phyloP scores from a whole-genome alignment of 2,329 filamentous ascomycete genomes.

The Fusarium devonianum region DNA sequence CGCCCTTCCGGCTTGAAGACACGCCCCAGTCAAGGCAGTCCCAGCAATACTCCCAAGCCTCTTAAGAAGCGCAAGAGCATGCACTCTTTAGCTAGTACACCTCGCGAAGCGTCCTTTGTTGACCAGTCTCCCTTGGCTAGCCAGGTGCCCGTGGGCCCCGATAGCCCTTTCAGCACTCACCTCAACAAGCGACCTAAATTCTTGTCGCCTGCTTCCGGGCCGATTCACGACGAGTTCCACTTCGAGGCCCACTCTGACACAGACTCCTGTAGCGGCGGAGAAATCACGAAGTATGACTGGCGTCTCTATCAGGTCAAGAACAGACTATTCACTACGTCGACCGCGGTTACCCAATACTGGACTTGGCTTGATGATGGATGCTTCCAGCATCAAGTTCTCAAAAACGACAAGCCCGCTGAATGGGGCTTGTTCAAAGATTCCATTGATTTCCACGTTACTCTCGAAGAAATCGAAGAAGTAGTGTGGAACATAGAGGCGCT shows the following conservation, averaged over 20 bases:
- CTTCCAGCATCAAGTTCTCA: slow-evolving; percentile 64
- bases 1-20: slow-evolving; percentile 59
- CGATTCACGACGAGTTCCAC: slow-evolving; percentile 50
- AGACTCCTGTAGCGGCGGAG: slow-evolving; percentile 58
- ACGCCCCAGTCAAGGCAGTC: slow-evolving; percentile 36
- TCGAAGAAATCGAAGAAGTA: slow-evolving; percentile 56
- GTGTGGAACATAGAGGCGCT: slow-evolving; percentile 52
- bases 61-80: slow-evolving; percentile 47
- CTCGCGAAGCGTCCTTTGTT: slow-evolving; percentile 39
- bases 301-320: slow-evolving; percentile 62
- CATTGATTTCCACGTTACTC: slow-evolving; percentile 58
- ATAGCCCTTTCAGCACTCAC: slow-evolving; percentile 24
- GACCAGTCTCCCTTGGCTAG: slow-evolving; percentile 41
- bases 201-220: slow-evolving; percentile 23
- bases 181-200: slow-evolving; percentile 41
- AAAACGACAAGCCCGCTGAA: slow-evolving; percentile 50
- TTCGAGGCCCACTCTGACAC: slow-evolving; percentile 58
- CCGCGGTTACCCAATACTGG: slow-evolving; percentile 63
- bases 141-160: slow-evolving; percentile 16
- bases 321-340: slow-evolving; percentile 53
- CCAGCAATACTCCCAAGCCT: slow-evolving; percentile 36
- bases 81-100: slow-evolving; percentile 42
- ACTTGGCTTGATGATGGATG: slow-evolving; percentile 54
- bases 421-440: slow-evolving; percentile 61
- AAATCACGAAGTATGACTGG: slow-evolving; percentile 57